Percentiles rank a stretch among this genome's conserved stretches.
Evolutionary conservation across 2,329 filamentous ascomycete genomes (phyloP).

Genomic region (Sodiomyces alkalinus): DNA sequence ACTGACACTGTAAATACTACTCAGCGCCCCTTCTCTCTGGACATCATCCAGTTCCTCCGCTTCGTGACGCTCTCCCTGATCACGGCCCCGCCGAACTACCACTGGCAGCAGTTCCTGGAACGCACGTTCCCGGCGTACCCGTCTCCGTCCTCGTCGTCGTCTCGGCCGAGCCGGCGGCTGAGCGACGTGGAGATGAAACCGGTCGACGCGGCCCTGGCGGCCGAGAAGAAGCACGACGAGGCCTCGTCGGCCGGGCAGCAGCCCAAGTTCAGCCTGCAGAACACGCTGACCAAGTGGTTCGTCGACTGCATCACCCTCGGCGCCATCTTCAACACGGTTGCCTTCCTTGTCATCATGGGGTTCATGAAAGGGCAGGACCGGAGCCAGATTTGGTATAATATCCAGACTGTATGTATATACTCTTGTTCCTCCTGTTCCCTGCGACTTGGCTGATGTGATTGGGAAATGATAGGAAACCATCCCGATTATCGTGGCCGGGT

Average conservation of each 20-base stretch:
- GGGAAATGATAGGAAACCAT: conserved; percentile 22
- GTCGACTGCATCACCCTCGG: conserved; percentile 32
- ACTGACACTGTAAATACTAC: too few species aligned
- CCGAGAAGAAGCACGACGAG: too few species aligned
- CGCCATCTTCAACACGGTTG: conserved; percentile 28
- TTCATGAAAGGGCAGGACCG: conserved; percentile 23
- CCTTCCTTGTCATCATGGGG: conserved; percentile 32
- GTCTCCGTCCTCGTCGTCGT: conserved; percentile 10
- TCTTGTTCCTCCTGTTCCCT: neutral
- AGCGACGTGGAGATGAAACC: conserved; percentile 15
- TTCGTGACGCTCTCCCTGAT: conserved; percentile 38
- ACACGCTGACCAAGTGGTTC: conserved; percentile 33
- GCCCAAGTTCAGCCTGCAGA: conserved; percentile 22
- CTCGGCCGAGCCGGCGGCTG: conserved; percentile 10
- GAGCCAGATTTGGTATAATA: conserved; percentile 21
- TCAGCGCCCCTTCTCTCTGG: conserved; percentile 25
- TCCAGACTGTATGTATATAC: conserved; percentile 16
- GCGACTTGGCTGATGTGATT: conserved; percentile 2
- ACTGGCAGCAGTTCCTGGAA: conserved; percentile 43
- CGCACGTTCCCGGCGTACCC: conserved; percentile 32
- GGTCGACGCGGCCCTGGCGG: conserved; percentile 9
- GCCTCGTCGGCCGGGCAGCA: too few species aligned
- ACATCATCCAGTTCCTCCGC: conserved; percentile 31
- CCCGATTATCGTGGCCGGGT: conserved; percentile 31
- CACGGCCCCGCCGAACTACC: conserved; percentile 39